Percentiles rank a stretch among this genome's conserved stretches.
Evolutionary conservation across 2,329 filamentous ascomycete species (phyloP).

Genomic region (Colletotrichum sp.): DNA sequence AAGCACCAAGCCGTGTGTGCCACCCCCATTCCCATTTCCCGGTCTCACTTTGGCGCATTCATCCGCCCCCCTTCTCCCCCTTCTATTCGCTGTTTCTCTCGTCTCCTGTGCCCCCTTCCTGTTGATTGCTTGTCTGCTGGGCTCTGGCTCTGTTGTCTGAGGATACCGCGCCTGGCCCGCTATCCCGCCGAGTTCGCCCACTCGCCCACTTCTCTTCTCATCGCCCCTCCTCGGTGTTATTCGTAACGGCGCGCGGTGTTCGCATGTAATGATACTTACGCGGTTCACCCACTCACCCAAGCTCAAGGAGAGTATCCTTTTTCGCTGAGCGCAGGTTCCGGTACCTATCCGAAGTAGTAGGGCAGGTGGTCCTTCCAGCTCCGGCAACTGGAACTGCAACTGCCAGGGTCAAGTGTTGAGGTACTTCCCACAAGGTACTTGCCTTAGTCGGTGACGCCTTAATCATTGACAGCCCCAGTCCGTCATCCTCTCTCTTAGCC

Average conservation of each 20-base stretch:
- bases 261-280: background rate
- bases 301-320: background rate
- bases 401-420: background rate
- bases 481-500: conserved; percentile 10
- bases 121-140: background rate
- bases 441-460: conserved; percentile 20
- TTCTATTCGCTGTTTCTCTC: background rate
- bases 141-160: background rate
- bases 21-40: conserved; percentile 5
- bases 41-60: conserved; percentile 8
- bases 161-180: background rate
- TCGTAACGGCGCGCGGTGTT: conserved; percentile 11
- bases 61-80: conserved; percentile 5
- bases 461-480: conserved; percentile 21
- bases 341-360: background rate
- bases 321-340: background rate
- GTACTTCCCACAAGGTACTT: conserved; percentile 4
- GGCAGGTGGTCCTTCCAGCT: background rate
- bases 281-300: background rate
- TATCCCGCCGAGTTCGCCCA: conserved; percentile 6
- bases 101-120: background rate
- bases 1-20: background rate
- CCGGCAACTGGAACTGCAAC: background rate
- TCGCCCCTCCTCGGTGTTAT: conserved; percentile 7
- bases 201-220: background rate